A percentile compares a stretch with the other conserved stretches of the same genome.
These are phyloP conservation scores for Sistotremastrum suecicum DNA, from an alignment of 768 basidiomycete species.

Conservation along the genomic window DNA sequence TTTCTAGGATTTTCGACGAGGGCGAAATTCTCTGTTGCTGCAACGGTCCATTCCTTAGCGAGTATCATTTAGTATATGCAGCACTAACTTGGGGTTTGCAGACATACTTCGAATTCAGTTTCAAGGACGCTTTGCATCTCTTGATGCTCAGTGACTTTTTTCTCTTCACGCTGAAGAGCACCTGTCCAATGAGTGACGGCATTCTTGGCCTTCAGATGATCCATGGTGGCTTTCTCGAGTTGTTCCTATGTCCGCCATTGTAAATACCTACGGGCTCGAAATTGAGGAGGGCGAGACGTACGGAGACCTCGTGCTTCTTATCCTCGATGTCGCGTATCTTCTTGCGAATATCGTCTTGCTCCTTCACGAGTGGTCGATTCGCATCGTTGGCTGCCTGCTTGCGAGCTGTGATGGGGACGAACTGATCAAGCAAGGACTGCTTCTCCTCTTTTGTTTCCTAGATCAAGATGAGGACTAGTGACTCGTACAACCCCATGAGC, in stretches of 20 bases:
- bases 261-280: constrained; percentile 1
- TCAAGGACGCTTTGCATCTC: constrained; percentile 35
- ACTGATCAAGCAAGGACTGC: constrained; percentile 31
- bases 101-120: constrained; percentile 46
- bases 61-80: not conserved
- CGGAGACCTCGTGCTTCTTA: constrained; percentile 26
- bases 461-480: not conserved
- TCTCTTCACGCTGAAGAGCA: constrained; percentile 39
- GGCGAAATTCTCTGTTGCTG: constrained; percentile 49
- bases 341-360: constrained; percentile 31
- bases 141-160: constrained; percentile 30
- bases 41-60: constrained; percentile 44
- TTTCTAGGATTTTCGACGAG: constrained; percentile 44
- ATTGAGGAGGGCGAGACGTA: constrained; percentile 16
- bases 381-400: constrained; percentile 33
- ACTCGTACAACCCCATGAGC: not conserved
- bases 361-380: constrained; percentile 27
- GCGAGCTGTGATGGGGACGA: constrained; percentile 26
- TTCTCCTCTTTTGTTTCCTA: constrained; percentile 48
- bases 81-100: not conserved
- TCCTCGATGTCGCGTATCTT: constrained; percentile 40
- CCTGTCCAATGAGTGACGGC: constrained; percentile 30
- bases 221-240: constrained; percentile 33
- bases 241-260: constrained; percentile 24
- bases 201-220: constrained; percentile 37